Evolutionary conservation across 768 basidiomycete genomes (phyloP).

Genomic region (Tricholoma sp.): DNA sequence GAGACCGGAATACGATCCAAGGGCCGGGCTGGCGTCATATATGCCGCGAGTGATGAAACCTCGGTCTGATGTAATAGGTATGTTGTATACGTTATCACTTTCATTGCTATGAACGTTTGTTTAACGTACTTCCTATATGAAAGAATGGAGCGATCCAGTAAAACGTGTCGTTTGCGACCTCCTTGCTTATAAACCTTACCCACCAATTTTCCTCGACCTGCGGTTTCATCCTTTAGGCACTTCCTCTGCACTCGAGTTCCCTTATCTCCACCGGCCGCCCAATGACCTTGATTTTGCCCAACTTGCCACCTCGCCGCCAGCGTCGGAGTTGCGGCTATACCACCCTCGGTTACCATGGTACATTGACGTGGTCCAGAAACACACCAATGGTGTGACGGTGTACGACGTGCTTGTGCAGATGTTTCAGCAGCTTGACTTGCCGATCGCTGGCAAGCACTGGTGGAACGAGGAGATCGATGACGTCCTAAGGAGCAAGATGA

Average conservation of each 20-base stretch:
- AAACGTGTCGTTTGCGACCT: slow-evolving; percentile 27
- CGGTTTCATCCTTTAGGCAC: slow-evolving; percentile 31
- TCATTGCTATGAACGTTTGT: not conserved
- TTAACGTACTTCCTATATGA: slow-evolving; percentile 14
- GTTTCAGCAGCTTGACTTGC: slow-evolving; percentile 34
- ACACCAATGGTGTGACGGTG: slow-evolving; percentile 54
- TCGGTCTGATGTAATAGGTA: slow-evolving; percentile 30
- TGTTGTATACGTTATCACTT: not conserved
- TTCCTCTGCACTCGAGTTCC: slow-evolving; percentile 31
- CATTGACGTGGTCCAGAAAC: slow-evolving; percentile 46
- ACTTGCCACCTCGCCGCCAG: slow-evolving; percentile 47
- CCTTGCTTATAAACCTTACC: slow-evolving; percentile 20
- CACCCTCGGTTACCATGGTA: slow-evolving; percentile 63
- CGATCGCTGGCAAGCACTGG: slow-evolving; percentile 49
- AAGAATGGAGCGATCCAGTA: slow-evolving; percentile 22
- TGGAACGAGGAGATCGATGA: slow-evolving; percentile 53
- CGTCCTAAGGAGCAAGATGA: slow-evolving; percentile 38
- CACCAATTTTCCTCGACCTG: slow-evolving; percentile 45
- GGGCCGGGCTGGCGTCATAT: slow-evolving; percentile 19
- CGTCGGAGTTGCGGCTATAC: slow-evolving; percentile 47
- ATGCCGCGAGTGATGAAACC: slow-evolving; percentile 22
- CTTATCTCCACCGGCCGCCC: slow-evolving; percentile 35
- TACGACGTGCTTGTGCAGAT: slow-evolving; percentile 49
- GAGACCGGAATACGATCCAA: slow-evolving; percentile 34
- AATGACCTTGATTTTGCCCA: slow-evolving; percentile 49